Evolutionary conservation across 2,329 filamentous ascomycete genomes (phyloP).

Genomic region (Plenodomus lindquistii): DNA sequence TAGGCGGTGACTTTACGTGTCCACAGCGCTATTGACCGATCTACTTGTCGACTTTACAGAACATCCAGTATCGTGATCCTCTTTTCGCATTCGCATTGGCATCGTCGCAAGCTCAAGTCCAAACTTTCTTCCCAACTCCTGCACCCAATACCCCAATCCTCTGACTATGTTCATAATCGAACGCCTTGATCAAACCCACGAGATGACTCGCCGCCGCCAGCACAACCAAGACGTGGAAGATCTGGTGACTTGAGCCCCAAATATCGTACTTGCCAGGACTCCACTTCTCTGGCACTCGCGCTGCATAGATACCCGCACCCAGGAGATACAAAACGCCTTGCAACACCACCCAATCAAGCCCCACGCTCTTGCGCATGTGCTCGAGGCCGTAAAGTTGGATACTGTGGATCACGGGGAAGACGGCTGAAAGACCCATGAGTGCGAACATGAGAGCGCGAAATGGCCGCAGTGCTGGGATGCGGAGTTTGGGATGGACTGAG

Average conservation of each 20-base stretch:
- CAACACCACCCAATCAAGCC: constrained; percentile 76
- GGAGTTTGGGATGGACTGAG: constrained; percentile 79
- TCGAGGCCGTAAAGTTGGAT: constrained; percentile 67
- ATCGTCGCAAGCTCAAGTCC: not conserved
- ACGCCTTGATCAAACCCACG: constrained; percentile 78
- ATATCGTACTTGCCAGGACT: constrained; percentile 83
- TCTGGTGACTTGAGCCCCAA: constrained; percentile 90
- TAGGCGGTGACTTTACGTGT: not conserved
- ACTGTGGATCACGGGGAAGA: constrained; percentile 82
- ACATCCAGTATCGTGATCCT: too few species aligned
- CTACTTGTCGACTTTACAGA: too few species aligned
- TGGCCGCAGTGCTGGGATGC: constrained; percentile 80
- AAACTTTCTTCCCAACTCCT: not conserved
- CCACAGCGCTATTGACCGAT: not conserved
- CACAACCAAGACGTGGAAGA: constrained; percentile 90
- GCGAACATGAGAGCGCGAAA: constrained; percentile 91
- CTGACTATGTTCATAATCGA: constrained; percentile 76
- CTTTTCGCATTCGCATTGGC: too few species aligned
- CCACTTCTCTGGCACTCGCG: constrained; percentile 80
- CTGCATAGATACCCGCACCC: constrained; percentile 84
- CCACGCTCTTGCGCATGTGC: constrained; percentile 72
- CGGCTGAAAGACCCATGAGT: constrained; percentile 78
- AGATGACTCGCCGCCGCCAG: constrained; percentile 81
- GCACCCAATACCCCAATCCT: not conserved
- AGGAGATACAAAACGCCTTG: constrained; percentile 84